A percentile compares a stretch with the other conserved stretches of the same genome.
Evolutionary conservation across 768 basidiomycete genomes (phyloP).

Genomic region (Boletus fagicola): DNA sequence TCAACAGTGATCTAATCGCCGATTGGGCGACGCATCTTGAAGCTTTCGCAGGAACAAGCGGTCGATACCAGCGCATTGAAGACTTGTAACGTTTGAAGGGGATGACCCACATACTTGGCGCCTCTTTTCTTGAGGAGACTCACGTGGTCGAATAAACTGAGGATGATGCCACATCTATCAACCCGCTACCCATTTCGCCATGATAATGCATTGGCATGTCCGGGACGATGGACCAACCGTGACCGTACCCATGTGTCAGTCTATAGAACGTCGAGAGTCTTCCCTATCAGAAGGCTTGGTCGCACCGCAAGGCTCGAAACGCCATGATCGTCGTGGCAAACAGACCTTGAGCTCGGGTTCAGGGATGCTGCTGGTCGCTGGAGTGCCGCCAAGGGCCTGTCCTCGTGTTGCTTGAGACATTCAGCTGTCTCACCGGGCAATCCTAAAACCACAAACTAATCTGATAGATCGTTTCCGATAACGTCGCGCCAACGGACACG

Average conservation of each 20-base stretch:
- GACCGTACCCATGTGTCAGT: background rate
- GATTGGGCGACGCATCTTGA: background rate
- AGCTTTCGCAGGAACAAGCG: background rate
- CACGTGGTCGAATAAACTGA: constrained; percentile 7
- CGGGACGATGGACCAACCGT: constrained; percentile 28
- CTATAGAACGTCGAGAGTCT: background rate
- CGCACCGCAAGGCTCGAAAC: background rate
- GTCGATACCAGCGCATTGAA: background rate
- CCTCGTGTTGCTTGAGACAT: background rate
- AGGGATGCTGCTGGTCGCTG: background rate
- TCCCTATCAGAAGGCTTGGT: background rate
- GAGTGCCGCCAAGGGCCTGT: background rate
- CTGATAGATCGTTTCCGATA: background rate
- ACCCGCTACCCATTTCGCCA: background rate
- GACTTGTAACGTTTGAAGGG: constrained; percentile 28
- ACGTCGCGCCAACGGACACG: background rate
- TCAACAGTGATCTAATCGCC: background rate
- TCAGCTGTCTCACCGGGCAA: background rate
- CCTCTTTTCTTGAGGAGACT: constrained; percentile 50
- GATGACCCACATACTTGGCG: constrained; percentile 49
- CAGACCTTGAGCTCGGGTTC: constrained; percentile 7
- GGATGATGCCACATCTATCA: background rate
- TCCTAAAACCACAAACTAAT: background rate
- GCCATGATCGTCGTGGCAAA: background rate
- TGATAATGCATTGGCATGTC: constrained; percentile 27